A percentile compares a stretch with the other conserved stretches of the same genome.
Conservation (phyloP, 441 rosid genomes). For the Raphanus hybrid region DNA sequence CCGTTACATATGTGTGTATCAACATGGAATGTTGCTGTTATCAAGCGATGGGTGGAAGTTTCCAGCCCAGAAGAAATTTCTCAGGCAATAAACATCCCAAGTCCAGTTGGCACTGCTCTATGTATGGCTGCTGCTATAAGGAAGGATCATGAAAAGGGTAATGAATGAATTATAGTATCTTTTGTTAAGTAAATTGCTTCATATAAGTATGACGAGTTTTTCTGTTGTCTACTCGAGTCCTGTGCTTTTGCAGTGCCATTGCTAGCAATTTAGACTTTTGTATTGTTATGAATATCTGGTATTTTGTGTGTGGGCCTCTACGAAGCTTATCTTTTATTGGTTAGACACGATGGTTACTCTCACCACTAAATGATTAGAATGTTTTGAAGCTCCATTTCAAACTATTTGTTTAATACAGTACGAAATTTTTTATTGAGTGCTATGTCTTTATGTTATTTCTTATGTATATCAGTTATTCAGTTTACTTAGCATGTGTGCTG, state of each 20-base stretch:
- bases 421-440: constrained; percentile 19
- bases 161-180: constrained; percentile 37
- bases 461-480: neutral
- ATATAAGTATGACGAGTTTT: neutral
- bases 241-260: constrained; percentile 11
- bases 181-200: constrained; percentile 12
- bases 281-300: constrained; percentile 12
- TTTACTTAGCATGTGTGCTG: constrained; percentile 34
- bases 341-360: constrained; percentile 9
- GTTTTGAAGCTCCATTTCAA: neutral
- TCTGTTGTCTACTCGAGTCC: constrained; percentile 9
- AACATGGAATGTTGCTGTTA: constrained; percentile 92
- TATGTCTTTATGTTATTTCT: neutral
- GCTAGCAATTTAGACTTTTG: neutral
- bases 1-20: constrained; percentile 94
- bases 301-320: constrained; percentile 10
- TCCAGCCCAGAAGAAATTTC: constrained; percentile 74
- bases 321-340: constrained; percentile 7
- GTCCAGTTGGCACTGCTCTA: constrained; percentile 88
- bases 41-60: constrained; percentile 93
- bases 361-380: neutral
- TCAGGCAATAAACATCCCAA: constrained; percentile 77
- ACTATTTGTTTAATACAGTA: neutral
- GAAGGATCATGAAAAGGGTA: constrained; percentile 98
- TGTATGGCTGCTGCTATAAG: constrained; percentile 93